Evolutionary conservation across 1,139 yeast genomes (phyloP).

Genomic region (Pichiaceae sp.): DNA sequence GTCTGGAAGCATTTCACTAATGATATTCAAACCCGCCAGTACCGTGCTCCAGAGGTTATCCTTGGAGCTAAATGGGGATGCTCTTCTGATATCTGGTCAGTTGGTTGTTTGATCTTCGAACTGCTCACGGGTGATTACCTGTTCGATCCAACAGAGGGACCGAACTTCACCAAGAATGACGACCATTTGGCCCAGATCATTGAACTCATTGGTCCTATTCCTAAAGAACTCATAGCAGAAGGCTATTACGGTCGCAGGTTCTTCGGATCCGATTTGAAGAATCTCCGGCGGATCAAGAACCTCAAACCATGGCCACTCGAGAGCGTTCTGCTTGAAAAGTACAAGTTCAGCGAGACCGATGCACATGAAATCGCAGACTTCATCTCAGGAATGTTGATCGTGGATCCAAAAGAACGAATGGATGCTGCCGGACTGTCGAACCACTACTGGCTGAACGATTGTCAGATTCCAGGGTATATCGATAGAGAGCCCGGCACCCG

Average conservation of each 20-base stretch:
- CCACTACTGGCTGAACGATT: conserved; percentile 70
- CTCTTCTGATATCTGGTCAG: conserved; percentile 76
- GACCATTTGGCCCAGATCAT: conserved; percentile 83
- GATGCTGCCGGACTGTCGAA: conserved; percentile 78
- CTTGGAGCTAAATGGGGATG: conserved; percentile 76
- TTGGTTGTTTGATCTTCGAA: conserved; percentile 77
- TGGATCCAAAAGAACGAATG: conserved; percentile 63
- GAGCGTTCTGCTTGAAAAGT: conserved; percentile 65
- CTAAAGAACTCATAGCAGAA: conserved; percentile 39
- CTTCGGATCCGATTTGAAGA: conserved; percentile 44
- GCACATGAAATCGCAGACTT: conserved; percentile 55
- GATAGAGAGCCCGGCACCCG: conserved; percentile 55
- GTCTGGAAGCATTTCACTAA: conserved; percentile 65
- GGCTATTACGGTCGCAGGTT: conserved; percentile 47
- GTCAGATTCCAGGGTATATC: conserved; percentile 49
- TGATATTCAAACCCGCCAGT: conserved; percentile 82
- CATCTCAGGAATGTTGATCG: conserved; percentile 60
- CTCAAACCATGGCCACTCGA: conserved; percentile 63
- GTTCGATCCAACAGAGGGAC: conserved; percentile 72
- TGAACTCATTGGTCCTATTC: conserved; percentile 60
- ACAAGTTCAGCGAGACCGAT: conserved; percentile 48
- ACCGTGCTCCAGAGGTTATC: conserved; percentile 73
- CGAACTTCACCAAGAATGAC: conserved; percentile 63
- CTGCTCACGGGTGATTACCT: conserved; percentile 77
- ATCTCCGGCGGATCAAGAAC: conserved; percentile 47